A percentile compares a stretch with the other conserved stretches of the same genome.
phyloP scores from a whole-genome alignment of 2,329 filamentous ascomycete species.

The Fusarium sp. region DNA sequence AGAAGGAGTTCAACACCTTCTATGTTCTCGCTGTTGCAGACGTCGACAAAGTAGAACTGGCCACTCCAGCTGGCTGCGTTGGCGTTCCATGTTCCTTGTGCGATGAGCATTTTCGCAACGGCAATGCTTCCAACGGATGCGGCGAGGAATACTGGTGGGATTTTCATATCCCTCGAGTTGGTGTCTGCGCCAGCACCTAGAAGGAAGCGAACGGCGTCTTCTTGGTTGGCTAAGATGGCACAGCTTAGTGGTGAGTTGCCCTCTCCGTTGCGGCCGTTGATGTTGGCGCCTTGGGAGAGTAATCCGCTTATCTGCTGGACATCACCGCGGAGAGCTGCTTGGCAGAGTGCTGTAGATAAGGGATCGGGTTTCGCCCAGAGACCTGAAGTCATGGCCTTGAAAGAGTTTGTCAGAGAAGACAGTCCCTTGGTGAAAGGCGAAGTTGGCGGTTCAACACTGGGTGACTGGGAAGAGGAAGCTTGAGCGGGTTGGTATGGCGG shows the following conservation, averaged over 20 bases:
- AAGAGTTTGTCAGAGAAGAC: slow-evolving; percentile 49
- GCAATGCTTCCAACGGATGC: slow-evolving; percentile 46
- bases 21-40: slow-evolving; percentile 42
- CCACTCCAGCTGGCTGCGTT: slow-evolving; percentile 47
- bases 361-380: slow-evolving; percentile 52
- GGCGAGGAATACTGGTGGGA: slow-evolving; percentile 51
- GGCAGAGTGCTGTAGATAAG: slow-evolving; percentile 51
- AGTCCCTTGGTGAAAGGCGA: slow-evolving; percentile 37
- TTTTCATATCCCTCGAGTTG: slow-evolving; percentile 39
- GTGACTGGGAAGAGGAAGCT: slow-evolving; percentile 22
- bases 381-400: slow-evolving; percentile 51
- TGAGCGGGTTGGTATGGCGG: slow-evolving; percentile 41
- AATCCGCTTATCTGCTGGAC: slow-evolving; percentile 49
- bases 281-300: slow-evolving; percentile 50
- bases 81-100: slow-evolving; percentile 46
- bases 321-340: slow-evolving; percentile 50
- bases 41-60: slow-evolving; percentile 47
- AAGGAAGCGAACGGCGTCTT: slow-evolving; percentile 48
- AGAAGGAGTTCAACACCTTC: slow-evolving; percentile 47
- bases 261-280: slow-evolving; percentile 52
- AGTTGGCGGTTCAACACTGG: neutral
- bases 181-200: slow-evolving; percentile 48
- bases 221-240: slow-evolving; percentile 49
- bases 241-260: slow-evolving; percentile 51
- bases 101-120: slow-evolving; percentile 45